phyloP scores from a whole-genome alignment of 495 filamentous ascomycete species.

The Neurospora sp. region DNA sequence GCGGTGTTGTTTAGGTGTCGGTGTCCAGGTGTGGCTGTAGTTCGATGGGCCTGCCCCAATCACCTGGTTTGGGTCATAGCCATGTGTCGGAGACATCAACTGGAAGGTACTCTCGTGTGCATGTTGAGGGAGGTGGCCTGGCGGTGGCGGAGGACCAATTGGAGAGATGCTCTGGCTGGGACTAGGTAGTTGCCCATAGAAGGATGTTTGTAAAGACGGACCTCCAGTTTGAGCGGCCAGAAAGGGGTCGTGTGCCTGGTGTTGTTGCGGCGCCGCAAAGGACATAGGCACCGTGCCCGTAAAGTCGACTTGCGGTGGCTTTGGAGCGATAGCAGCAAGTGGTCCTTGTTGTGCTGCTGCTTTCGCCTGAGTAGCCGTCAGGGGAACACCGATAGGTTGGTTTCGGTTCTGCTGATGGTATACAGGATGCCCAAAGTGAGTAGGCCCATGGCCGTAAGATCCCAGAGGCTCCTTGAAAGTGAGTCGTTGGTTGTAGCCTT shows the following conservation, averaged over 20 bases:
- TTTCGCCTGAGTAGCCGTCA: conserved; percentile 13
- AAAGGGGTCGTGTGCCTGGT: conserved; percentile 1
- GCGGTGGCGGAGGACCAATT: background rate
- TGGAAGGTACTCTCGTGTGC: background rate
- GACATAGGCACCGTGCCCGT: conserved; percentile 10
- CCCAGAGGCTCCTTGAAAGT: conserved; percentile 85
- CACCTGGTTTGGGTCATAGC: background rate
- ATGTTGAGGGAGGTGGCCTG: background rate
- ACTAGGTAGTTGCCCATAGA: background rate
- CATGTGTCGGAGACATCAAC: background rate
- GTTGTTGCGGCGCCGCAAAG: conserved; percentile 9
- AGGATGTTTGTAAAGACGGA: background rate
- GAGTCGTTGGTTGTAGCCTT: conserved; percentile 88
- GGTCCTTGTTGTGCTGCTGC: conserved; percentile 15
- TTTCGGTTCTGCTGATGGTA: conserved; percentile 18
- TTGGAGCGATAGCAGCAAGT: conserved; percentile 22
- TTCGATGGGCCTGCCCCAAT: background rate
- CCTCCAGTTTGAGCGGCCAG: background rate
- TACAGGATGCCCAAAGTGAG: conserved; percentile 15
- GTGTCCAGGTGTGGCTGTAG: background rate
- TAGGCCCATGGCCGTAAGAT: conserved; percentile 27
- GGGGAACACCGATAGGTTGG: conserved; percentile 11
- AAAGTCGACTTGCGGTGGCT: conserved; percentile 25
- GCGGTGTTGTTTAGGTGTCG: background rate
- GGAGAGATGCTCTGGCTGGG: background rate